Base-by-base conservation (phyloP, 1,139 yeast species). In the Spathaspora sp. region DNA sequence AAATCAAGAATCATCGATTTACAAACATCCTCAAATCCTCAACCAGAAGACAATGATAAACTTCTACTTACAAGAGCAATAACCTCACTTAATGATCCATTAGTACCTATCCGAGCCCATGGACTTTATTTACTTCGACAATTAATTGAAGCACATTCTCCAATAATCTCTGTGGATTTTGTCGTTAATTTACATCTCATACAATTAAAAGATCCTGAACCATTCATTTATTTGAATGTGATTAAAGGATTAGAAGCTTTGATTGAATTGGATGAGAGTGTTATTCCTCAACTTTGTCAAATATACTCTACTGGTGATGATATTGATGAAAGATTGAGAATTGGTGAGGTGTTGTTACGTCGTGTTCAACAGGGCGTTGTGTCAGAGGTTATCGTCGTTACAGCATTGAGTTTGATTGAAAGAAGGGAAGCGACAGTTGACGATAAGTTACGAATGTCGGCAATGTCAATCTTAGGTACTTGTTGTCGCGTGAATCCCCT, bases 21-120 rank as follows among this genome's bases (percentile, higher is more conserved):
- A 9, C 49, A 59, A 7, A 72, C 72, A 0, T 67, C 65, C 2
- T 51, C 56, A 2, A 50, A 54, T 0, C 40, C 53, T 1, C 51
- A 50, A 7, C 50, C 52, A 20, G 53, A 52, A 18, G 64, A 63
- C 9, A 41, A 56, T 9, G 61, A 61, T 11, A 49, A 50, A 25
- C 60, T 63, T 42, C 57, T 57, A 1, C 59, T 74, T 3, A 73
- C 76, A 15, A 68, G 80, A 37, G 96, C 96, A 0, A 67, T 89
- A 37, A 72, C 78, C 0, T 79, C 84, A 47, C 65, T 93, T 43
- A 83, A 82, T 49, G 97, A 91, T 61, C 88, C 93, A 0, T 67
- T 86, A 47, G 84, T 88, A 1, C 97, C 98, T 0, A 80, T 90
- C 2, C 72, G 91, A 47, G 98, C 96, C 0, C 93, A 88, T 62